phyloP scores from a whole-genome alignment of 768 basidiomycete genomes.

The Paxillus ammoniavirescens region DNA sequence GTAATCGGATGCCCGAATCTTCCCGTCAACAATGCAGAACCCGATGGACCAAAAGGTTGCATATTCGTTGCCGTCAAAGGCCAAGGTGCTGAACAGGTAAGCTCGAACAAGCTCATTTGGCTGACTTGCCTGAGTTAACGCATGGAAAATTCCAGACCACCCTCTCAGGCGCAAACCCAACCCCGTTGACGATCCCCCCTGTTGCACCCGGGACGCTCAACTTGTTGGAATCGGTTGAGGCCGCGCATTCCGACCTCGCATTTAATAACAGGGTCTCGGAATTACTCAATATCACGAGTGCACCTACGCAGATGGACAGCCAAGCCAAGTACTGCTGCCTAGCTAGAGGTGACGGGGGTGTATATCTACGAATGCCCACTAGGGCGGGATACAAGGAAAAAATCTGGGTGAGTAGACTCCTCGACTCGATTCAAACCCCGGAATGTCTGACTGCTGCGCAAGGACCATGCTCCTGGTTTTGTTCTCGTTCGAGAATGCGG shows the following conservation, averaged over 20 bases:
- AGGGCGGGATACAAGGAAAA: constrained; percentile 84
- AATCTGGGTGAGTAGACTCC: constrained; percentile 74
- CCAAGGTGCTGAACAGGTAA: constrained; percentile 76
- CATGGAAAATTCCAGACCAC: constrained; percentile 40
- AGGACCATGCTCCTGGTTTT: constrained; percentile 91
- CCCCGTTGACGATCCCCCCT: constrained; percentile 46
- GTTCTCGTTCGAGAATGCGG: constrained; percentile 88
- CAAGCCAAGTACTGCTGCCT: constrained; percentile 94
- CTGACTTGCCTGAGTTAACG: not conserved
- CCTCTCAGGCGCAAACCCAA: constrained; percentile 48
- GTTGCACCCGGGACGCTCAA: constrained; percentile 47
- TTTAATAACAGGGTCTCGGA: constrained; percentile 75
- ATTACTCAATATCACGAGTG: constrained; percentile 60
- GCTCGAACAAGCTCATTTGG: not conserved
- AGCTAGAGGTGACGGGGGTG: constrained; percentile 80
- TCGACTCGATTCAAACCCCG: no score
- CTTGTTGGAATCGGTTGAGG: constrained; percentile 91
- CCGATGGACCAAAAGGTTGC: constrained; percentile 67
- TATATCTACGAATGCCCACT: constrained; percentile 79
- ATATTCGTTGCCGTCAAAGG: constrained; percentile 87
- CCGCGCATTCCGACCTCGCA: constrained; percentile 86
- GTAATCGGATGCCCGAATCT: constrained; percentile 95
- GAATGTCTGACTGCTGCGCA: not conserved
- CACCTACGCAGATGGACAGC: constrained; percentile 86
- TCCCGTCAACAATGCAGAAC: constrained; percentile 49